Evolutionary conservation across 371 early-diverging fungal species (phyloP).

Genomic region (Lichtheimia ramosa): DNA sequence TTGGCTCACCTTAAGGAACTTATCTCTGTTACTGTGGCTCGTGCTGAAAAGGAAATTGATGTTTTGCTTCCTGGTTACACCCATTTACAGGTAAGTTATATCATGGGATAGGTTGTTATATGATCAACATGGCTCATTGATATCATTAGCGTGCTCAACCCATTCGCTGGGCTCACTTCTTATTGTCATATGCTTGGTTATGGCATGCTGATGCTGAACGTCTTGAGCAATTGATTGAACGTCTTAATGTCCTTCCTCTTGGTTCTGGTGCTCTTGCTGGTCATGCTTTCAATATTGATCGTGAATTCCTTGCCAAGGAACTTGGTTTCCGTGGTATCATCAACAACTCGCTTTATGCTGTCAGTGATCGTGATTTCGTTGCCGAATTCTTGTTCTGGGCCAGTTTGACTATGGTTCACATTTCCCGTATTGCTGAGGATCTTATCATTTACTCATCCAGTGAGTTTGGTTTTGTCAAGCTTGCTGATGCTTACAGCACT

Average conservation of each 20-base stretch:
- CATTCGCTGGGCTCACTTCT: conserved; percentile 93
- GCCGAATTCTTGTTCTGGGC: conserved; percentile 95
- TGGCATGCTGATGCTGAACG: conserved; percentile 89
- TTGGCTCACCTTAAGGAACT: conserved; percentile 70
- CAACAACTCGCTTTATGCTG: conserved; percentile 88
- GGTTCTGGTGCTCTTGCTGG: conserved; percentile 96
- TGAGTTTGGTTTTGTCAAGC: conserved; percentile 91
- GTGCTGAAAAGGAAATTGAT: conserved; percentile 88
- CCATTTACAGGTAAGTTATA: conserved; percentile 78
- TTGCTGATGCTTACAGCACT: conserved; percentile 96
- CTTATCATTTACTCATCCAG: conserved; percentile 89
- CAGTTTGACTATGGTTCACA: conserved; percentile 86
- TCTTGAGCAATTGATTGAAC: conserved; percentile 74
- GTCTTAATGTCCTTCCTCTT: conserved; percentile 84
- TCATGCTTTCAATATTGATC: conserved; percentile 95
- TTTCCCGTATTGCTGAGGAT: conserved; percentile 93
- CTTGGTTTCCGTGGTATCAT: conserved; percentile 85
- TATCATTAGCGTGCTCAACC: conserved; percentile 96
- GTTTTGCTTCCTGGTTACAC: conserved; percentile 97
- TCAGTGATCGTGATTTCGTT: conserved; percentile 94
- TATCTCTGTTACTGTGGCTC: conserved; percentile 67
- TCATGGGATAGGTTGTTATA: background rate
- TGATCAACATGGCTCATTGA: background rate
- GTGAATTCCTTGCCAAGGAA: conserved; percentile 81
- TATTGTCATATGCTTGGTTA: conserved; percentile 86